Conservation (phyloP, 1,139 yeast genomes). For the Geotrichum candidum region DNA sequence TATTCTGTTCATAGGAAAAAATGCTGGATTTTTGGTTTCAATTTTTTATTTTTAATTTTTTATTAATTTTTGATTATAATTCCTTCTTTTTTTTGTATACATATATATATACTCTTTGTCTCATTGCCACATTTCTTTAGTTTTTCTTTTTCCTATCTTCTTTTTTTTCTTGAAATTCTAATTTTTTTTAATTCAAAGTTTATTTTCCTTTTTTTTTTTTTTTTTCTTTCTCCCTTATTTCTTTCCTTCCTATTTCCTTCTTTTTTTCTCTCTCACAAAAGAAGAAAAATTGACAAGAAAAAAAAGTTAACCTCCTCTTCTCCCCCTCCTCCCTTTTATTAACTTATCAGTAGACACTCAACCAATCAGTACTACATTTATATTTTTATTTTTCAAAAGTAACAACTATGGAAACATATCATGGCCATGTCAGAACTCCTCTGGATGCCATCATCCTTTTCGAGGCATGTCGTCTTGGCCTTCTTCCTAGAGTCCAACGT, state of each 20-base stretch:
- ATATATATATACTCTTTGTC: neutral
- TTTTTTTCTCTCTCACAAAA: neutral
- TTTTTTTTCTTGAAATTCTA: neutral
- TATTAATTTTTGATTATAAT: neutral
- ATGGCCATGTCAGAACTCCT: conserved; percentile 52
- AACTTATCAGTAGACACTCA: neutral
- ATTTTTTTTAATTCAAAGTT: neutral
- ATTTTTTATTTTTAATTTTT: neutral
- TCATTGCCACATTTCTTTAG: conserved; percentile 1
- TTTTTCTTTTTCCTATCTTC: neutral
- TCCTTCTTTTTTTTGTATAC: neutral
- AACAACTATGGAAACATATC: conserved; percentile 49
- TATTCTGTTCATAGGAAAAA: neutral
- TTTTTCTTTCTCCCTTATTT: neutral
- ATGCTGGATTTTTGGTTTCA: neutral
- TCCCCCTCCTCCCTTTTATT: neutral
- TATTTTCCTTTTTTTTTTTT: neutral
- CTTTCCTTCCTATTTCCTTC: neutral
- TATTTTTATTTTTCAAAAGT: neutral
- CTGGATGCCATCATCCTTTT: conserved; percentile 59
- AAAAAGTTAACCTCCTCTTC: neutral
- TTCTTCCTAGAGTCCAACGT: conserved; percentile 54
- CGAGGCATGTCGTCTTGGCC: conserved; percentile 55
- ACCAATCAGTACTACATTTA: neutral
- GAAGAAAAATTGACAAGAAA: neutral